Evolutionary conservation across 179 eudicot species (phyloP), one percentile per base, ranked within the genome.

Genomic region (Silene coronaria): DNA sequence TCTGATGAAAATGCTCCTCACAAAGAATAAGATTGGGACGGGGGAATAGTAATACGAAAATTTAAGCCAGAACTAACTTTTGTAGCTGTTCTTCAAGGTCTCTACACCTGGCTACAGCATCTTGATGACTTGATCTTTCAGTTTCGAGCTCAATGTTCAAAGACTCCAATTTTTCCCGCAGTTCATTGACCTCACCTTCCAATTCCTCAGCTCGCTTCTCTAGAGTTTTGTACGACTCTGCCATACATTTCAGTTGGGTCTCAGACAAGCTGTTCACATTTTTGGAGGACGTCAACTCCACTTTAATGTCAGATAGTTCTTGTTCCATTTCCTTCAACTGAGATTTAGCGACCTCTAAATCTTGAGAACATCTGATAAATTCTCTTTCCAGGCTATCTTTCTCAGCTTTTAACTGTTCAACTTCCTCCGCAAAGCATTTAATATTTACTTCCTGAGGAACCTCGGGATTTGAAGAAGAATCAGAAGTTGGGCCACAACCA

Each of bases 161-260:
- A 73, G 80, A 84, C 71, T 85, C 91, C 71, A 83, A 76, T 79
- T 90, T 89, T 7, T 80, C 77, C 24, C 36, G 86, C 26, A 96
- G 84, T 27, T 79, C 77, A 81, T 87, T 85, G 45, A 89, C 85
- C 82, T 91, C 93, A 65, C 79, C 78, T 79, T 93, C 90, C 27
- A 91, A 84, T 73, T 89, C 91, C 80, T 83, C 90, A 62, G 96
- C 91, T 59, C 92, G 90, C 60, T 78, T 86, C 86, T 96, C 98
- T 19, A 93, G 94, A 65, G 91, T 82, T 68, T 86, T 96, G 80
- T 96, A 96, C 0, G 99, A 96, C 75, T 93, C 99, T 12, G 97
- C 91, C 98, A 96, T 93, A 79, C 99, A 96, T 78, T 91, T 96
- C 73, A 96, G 90, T 80, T 96, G 99, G 80, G 99, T 96, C 79